These are phyloP conservation scores for Lindgomyces ingoldianus DNA, from an alignment of 495 filamentous ascomycete genomes.

Conservation along the genomic window DNA sequence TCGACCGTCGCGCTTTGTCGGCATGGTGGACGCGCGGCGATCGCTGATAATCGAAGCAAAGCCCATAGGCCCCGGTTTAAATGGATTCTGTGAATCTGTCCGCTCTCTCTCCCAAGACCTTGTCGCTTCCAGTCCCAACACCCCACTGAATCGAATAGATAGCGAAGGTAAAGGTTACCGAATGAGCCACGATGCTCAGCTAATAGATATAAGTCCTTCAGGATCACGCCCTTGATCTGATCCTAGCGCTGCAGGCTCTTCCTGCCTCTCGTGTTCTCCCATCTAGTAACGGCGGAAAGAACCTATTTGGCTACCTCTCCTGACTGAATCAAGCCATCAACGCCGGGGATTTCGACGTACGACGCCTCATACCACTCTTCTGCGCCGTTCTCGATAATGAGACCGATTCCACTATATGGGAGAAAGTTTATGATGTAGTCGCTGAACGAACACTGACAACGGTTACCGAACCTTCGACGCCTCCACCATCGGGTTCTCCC, in stretches of 20 bases:
- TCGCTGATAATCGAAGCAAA: slow-evolving; percentile 34
- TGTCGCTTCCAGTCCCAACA: slow-evolving; percentile 5
- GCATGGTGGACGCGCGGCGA: slow-evolving; percentile 27
- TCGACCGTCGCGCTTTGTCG: slow-evolving; percentile 17
- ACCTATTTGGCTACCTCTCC: slow-evolving; percentile 20
- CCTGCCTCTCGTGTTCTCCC: slow-evolving; percentile 23
- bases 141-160: slow-evolving; percentile 16
- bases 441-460: slow-evolving; percentile 3
- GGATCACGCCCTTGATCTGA: slow-evolving; percentile 19
- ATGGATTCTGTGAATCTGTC: slow-evolving; percentile 24
- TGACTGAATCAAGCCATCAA: slow-evolving; percentile 16
- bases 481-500: slow-evolving; percentile 20
- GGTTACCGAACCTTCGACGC: slow-evolving; percentile 20
- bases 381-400: slow-evolving; percentile 18
- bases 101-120: slow-evolving; percentile 18
- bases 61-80: slow-evolving; percentile 23
- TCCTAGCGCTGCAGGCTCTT: slow-evolving; percentile 19
- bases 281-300: slow-evolving; percentile 20
- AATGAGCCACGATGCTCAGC: not conserved
- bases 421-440: slow-evolving; percentile 20
- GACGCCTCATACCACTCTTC: slow-evolving; percentile 23
- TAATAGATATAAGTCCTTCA: slow-evolving; percentile 17
- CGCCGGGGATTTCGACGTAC: slow-evolving; percentile 16
- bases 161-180: slow-evolving; percentile 20
- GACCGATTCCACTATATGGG: slow-evolving; percentile 13